Evolutionary conservation across 2,329 filamentous ascomycete species (phyloP).

Genomic region (Calonectria multiphialidica): DNA sequence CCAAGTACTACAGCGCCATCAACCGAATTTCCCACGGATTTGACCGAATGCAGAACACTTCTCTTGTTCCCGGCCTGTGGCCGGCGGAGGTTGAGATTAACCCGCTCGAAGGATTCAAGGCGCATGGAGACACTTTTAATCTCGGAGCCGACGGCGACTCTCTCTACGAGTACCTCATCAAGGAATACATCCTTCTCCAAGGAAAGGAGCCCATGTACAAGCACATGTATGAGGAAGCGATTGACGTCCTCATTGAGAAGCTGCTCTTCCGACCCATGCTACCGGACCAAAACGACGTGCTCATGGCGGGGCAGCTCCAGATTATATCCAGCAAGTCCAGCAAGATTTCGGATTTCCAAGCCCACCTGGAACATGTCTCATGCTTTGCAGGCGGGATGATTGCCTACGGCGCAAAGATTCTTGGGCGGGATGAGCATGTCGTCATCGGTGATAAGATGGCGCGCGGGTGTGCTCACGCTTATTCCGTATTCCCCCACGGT

Average conservation of each 20-base stretch:
- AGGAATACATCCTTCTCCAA: constrained; percentile 75
- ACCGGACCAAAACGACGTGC: constrained; percentile 67
- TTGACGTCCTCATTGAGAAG: constrained; percentile 69
- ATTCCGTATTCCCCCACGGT: constrained; percentile 66
- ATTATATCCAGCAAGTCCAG: constrained; percentile 45
- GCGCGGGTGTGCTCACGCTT: constrained; percentile 73
- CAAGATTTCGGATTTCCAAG: constrained; percentile 43
- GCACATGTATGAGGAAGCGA: constrained; percentile 55
- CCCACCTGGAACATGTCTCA: constrained; percentile 65
- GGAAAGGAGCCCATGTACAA: constrained; percentile 59
- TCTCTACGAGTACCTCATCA: constrained; percentile 74
- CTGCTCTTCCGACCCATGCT: constrained; percentile 77
- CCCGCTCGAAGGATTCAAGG: constrained; percentile 35
- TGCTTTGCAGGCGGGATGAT: constrained; percentile 77
- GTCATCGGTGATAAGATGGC: constrained; percentile 69
- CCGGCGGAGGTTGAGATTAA: constrained; percentile 68
- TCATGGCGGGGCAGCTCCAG: constrained; percentile 67
- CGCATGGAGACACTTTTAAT: constrained; percentile 54
- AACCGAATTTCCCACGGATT: constrained; percentile 68
- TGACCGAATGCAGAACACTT: constrained; percentile 63
- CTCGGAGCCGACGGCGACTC: constrained; percentile 67
- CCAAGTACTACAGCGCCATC: constrained; percentile 71
- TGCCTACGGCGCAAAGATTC: constrained; percentile 69
- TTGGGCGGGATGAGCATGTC: constrained; percentile 64
- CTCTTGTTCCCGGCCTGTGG: constrained; percentile 71